Conservation (phyloP, 2,329 filamentous ascomycete species). For the Hypoxylon sp. region DNA sequence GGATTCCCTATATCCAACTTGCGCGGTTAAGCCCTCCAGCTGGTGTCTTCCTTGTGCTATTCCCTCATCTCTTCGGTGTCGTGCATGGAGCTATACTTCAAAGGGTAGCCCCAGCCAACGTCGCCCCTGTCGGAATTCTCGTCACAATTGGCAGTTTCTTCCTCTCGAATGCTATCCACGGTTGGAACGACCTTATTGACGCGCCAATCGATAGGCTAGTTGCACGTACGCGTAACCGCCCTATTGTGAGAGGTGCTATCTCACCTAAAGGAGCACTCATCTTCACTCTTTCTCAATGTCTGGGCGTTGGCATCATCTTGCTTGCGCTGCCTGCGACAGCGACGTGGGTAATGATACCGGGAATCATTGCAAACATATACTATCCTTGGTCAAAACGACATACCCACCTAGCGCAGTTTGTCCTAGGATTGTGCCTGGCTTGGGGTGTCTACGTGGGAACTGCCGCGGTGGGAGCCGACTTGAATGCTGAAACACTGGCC, state of each 20-base stretch:
- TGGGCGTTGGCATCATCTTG: conserved; percentile 35
- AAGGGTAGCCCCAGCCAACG: conserved; percentile 10
- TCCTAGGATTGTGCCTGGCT: conserved; percentile 46
- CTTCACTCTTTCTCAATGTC: conserved; percentile 42
- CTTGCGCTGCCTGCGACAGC: conserved; percentile 29
- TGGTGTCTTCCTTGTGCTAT: conserved; percentile 44
- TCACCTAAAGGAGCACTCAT: conserved; percentile 39
- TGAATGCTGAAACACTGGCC: conserved; percentile 20
- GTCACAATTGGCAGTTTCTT: conserved; percentile 42
- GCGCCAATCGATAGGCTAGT: conserved; percentile 45
- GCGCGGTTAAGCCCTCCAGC: conserved; percentile 45
- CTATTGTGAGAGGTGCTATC: conserved; percentile 47
- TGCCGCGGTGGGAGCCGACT: conserved; percentile 23
- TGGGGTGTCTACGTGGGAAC: conserved; percentile 44
- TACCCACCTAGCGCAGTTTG: conserved; percentile 46
- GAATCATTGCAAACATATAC: conserved; percentile 39
- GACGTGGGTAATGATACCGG: conserved; percentile 34
- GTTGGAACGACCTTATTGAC: conserved; percentile 49
- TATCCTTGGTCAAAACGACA: conserved; percentile 49
- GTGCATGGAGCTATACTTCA: conserved; percentile 36
- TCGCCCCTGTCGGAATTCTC: conserved; percentile 20
- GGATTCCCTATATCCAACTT: conserved; percentile 46
- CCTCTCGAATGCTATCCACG: conserved; percentile 44
- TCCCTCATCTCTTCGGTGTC: conserved; percentile 46
- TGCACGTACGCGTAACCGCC: conserved; percentile 42